Evolutionary conservation across 495 filamentous ascomycete genomes (phyloP), one percentile per base, ranked within the genome.

Genomic region (Stereocaulon alpinum): DNA sequence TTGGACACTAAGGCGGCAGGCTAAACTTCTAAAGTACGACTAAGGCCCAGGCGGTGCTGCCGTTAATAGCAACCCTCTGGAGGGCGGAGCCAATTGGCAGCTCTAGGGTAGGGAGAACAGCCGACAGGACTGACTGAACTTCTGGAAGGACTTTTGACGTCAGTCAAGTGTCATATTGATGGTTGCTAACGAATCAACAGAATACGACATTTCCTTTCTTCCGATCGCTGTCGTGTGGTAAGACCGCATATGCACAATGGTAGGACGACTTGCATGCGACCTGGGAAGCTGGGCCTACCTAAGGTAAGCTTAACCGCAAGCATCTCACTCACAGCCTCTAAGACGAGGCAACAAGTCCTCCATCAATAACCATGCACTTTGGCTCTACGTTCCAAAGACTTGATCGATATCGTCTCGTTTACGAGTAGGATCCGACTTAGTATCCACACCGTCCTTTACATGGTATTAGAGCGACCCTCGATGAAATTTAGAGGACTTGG

Each of bases 11-110:
- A 22, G 40, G 37, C 52, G 40, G 37, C 32, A 43, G 14, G 52
- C 52, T 43, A n/a, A n/a, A n/a, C n/a, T n/a, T n/a, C n/a, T n/a
- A 55, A 34, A 29, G 37, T 41, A 55, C 34, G 34, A 37, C 7
- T 37, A 37, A 37, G 34, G 34, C 34, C 7, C 7, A 37, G 52
- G 52, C 52, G 52, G 52, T 55, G 52, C 52, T 55, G 20, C 52
- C 18, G 37, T 55, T 40, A 41, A 41, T 55, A 55, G 52, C 14
- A 55, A 40, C 17, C 34, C 9, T 10, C n/a, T 27, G 37, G 37
- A 40, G 37, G 52, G 52, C 52, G 52, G 37, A 55, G 52, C 40
- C 10, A 22, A 12, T 55, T 55, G 40, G 37, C n/a, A 17, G 27
- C 29, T 6, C 6, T 18, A 6, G 27, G 30, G 15, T 24, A 24